phyloP scores from a whole-genome alignment of 2,329 filamentous ascomycete species.

The Cytospora piceicola region DNA sequence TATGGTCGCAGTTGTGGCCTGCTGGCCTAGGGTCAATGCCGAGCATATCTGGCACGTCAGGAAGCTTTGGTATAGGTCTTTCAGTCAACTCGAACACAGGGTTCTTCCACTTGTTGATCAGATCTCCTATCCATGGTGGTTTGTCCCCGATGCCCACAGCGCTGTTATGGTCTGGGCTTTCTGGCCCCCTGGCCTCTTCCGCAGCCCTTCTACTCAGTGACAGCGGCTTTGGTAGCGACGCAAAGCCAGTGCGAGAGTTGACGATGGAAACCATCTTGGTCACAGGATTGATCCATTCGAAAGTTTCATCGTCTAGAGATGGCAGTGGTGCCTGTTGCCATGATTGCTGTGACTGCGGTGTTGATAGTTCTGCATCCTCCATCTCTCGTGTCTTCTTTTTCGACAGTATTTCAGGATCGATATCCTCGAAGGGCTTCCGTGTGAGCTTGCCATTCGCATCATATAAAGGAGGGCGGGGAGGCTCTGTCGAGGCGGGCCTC shows the following conservation, averaged over 20 bases:
- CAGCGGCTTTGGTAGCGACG: conserved; percentile 33
- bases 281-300: conserved; percentile 64
- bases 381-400: background rate
- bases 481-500: background rate
- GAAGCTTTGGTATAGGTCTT: conserved; percentile 48
- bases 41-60: conserved; percentile 39
- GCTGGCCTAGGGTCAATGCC: conserved; percentile 33
- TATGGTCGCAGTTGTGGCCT: conserved; percentile 22
- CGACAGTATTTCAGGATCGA: conserved; percentile 23
- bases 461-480: conserved; percentile 39
- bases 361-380: background rate
- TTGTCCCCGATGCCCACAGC: conserved; percentile 10
- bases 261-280: conserved; percentile 57
- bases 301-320: conserved; percentile 39
- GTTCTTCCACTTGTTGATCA: conserved; percentile 73
- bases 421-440: conserved; percentile 51
- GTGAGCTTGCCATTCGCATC: conserved; percentile 47
- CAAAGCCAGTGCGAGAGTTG: conserved; percentile 60
- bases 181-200: conserved; percentile 33
- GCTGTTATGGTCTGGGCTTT: conserved; percentile 40
- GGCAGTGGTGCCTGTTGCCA: background rate
- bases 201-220: conserved; percentile 17
- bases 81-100: conserved; percentile 68
- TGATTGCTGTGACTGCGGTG: background rate
- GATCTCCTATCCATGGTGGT: conserved; percentile 59